These are phyloP conservation scores for Magnolia sinica DNA, from an alignment of 164 flowering plant genomes.

Conservation along the genomic window DNA sequence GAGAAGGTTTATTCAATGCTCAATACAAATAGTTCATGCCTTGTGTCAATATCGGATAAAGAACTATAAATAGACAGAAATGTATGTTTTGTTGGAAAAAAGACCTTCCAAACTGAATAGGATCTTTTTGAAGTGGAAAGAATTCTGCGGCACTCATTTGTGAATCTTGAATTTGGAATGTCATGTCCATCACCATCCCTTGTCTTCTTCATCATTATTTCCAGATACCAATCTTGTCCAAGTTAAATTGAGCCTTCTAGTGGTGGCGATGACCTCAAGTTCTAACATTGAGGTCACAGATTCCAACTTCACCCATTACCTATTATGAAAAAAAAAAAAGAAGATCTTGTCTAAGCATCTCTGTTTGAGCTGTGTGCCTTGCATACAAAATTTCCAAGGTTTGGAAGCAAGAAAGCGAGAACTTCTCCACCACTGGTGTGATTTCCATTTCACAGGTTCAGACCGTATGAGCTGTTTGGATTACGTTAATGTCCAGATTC, in stretches of 20 bases:
- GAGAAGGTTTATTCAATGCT: no score
- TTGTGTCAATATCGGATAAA: not conserved
- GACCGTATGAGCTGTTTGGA: slow-evolving; percentile 69
- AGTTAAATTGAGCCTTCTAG: not conserved
- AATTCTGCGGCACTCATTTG: not conserved
- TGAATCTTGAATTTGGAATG: not conserved
- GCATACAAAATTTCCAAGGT: slow-evolving; percentile 3
- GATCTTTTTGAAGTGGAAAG: not conserved
- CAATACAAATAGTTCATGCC: not conserved
- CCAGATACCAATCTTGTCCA: not conserved
- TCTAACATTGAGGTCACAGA: not conserved
- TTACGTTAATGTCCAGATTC: slow-evolving; percentile 46
- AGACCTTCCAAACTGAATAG: not conserved
- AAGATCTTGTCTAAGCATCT: not conserved
- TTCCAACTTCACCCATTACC: not conserved
- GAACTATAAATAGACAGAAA: not conserved
- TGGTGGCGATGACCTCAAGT: not conserved
- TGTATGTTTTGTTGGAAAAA: not conserved
- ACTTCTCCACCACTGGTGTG: not conserved
- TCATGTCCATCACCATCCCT: not conserved
- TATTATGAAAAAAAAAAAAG: not conserved
- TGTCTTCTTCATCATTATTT: not conserved
- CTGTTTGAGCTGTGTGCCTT: not conserved
- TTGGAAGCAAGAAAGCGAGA: not conserved
- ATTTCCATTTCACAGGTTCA: slow-evolving; percentile 23